A percentile compares a stretch with the other conserved stretches of the same genome.
Conservation (phyloP, 2,329 filamentous ascomycete genomes). For the Colletotrichum phormii region DNA sequence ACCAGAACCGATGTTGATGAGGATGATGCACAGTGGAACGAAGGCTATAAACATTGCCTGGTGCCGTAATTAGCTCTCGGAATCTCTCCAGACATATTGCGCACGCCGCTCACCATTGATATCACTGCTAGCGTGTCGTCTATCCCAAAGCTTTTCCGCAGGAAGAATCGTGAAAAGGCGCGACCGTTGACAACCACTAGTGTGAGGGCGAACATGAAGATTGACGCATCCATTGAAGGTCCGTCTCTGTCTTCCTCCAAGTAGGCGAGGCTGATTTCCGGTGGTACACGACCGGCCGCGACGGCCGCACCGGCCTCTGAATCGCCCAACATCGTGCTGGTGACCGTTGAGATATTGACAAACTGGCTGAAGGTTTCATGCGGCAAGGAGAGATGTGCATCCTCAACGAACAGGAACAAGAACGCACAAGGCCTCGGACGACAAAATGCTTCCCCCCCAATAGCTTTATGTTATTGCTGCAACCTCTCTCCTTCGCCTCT, state of each 20-base stretch:
- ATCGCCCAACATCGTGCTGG: conserved; percentile 26
- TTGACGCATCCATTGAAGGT: conserved; percentile 52
- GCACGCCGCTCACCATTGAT: conserved; percentile 46
- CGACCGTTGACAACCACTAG: conserved; percentile 48
- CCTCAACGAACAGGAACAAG: not conserved
- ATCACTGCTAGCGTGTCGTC: conserved; percentile 52
- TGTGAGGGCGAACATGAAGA: conserved; percentile 50
- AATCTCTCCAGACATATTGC: not conserved
- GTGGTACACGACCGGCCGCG: conserved; percentile 49
- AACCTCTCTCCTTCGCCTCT: not conserved
- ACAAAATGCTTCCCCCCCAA: not conserved
- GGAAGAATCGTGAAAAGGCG: conserved; percentile 48
- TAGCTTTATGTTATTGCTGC: conserved; percentile 20
- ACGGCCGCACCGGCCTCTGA: conserved; percentile 45
- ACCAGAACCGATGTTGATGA: conserved; percentile 61
- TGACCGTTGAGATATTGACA: conserved; percentile 9
- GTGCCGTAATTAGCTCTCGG: conserved; percentile 34
- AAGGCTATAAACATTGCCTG: conserved; percentile 51
- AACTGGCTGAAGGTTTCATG: not conserved
- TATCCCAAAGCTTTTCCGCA: conserved; percentile 51
- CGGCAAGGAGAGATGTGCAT: not conserved
- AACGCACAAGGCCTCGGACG: not conserved
- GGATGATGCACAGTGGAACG: conserved; percentile 53
- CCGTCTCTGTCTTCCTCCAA: conserved; percentile 51
- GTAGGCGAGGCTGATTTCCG: conserved; percentile 46